Conservation (phyloP, 495 filamentous ascomycete genomes). For the Annulohypoxylon stygium region DNA sequence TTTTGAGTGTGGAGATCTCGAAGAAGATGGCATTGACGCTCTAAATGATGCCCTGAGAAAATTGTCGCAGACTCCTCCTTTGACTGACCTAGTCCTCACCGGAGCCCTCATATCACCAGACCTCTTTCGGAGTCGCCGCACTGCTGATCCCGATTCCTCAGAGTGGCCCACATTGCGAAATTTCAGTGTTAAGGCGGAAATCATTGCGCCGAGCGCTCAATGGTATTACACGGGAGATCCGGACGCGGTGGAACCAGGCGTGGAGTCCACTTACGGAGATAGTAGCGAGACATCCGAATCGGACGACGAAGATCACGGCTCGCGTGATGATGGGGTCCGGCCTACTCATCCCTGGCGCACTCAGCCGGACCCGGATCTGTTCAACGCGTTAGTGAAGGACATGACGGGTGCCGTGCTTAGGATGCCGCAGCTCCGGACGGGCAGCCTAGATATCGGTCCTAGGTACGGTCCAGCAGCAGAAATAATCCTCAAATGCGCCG, state of each 20-base stretch:
- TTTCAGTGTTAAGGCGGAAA: constrained; percentile 2
- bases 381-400: constrained; percentile 1
- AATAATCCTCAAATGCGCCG: constrained; percentile 2
- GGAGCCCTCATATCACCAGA: background rate
- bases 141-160: background rate
- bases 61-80: constrained; percentile 8
- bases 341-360: constrained; percentile 2
- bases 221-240: constrained; percentile 21
- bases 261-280: no score
- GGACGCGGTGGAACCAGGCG: background rate
- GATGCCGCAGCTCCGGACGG: constrained; percentile 12
- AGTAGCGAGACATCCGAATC: background rate
- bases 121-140: constrained; percentile 5
- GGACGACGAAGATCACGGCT: background rate
- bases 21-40: constrained; percentile 6
- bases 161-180: constrained; percentile 6
- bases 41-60: constrained; percentile 8
- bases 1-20: constrained; percentile 5
- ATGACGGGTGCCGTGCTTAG: constrained; percentile 10
- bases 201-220: background rate
- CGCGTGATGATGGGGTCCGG: background rate
- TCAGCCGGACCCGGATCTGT: background rate
- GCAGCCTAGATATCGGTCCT: background rate
- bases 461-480: no score
- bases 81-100: background rate